These are phyloP conservation scores for Acorus gramineus DNA, from an alignment of 106 monocot species.

Conservation along the genomic window DNA sequence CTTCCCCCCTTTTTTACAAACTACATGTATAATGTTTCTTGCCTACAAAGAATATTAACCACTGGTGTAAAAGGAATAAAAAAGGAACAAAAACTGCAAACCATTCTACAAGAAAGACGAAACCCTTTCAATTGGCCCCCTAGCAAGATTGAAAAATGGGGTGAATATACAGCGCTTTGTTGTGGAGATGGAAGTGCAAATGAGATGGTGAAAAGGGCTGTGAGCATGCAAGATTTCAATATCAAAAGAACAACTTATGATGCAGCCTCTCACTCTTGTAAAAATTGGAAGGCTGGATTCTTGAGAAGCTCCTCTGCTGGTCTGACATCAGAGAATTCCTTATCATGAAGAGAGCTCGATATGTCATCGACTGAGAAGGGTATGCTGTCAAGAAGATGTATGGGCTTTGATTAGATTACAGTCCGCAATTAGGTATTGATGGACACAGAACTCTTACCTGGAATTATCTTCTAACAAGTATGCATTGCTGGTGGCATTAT, in stretches of 20 bases:
- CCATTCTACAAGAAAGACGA: conserved; percentile 5
- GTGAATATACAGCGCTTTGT: conserved; percentile 20
- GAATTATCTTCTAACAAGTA: conserved; percentile 72
- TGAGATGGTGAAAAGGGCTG: conserved; percentile 1
- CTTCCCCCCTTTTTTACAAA: no score
- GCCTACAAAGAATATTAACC: conserved; percentile 18
- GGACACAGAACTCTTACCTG: conserved; percentile 27
- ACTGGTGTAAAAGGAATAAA: not conserved
- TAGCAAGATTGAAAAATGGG: not conserved
- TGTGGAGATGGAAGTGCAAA: not conserved
- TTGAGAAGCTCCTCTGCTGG: conserved; percentile 52
- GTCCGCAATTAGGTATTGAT: no score
- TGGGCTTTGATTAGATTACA: no score
- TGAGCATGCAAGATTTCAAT: not conserved
- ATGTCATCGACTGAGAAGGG: conserved; percentile 70
- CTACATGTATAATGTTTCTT: not conserved
- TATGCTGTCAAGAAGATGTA: conserved; percentile 27
- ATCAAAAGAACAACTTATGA: not conserved
- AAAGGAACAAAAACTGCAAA: no score
- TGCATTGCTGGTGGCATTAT: conserved; percentile 25
- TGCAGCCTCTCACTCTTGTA: conserved; percentile 50
- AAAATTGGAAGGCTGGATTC: conserved; percentile 69
- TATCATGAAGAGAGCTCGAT: conserved; percentile 46
- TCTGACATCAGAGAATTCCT: conserved; percentile 52
- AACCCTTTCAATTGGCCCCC: conserved; percentile 7